Evolutionary conservation across 139 green algal genomes (phyloP), one percentile per base, ranked within the genome.

Genomic region (Limnomonas spitsbergensis): DNA sequence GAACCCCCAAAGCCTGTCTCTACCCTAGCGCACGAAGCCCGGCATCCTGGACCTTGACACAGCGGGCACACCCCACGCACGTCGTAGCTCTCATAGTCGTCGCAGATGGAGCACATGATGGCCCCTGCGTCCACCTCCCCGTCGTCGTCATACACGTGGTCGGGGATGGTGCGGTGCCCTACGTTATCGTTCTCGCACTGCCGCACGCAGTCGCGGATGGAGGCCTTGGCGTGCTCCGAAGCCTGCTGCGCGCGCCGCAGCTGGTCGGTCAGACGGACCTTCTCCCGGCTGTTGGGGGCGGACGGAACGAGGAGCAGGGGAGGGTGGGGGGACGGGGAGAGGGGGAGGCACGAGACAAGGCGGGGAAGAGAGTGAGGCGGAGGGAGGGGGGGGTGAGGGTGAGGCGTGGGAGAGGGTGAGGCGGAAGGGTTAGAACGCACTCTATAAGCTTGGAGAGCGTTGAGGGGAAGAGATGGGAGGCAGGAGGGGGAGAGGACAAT

Each of bases 101-200:
- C 68, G 24, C 68, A 74, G 24, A 74, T 4, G 6, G 68, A 42
- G 68, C 68, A 74, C 68, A 74, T 27, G 24, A 74, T 74, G 9
- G 35, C 68, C 36, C 68, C 29, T 47, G 34, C 68, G 6, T 74
- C 68, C 68, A 74, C 68, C 68, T 74, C 68, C 36, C 68, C 68
- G 6, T 74, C 68, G 3, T 74, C 68, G 34, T 74, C 68, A 47
- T 47, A 47, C 7, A 4, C 68, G 36, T 74, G 29, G 4, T n/a
- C 24, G 3, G 68, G 68, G 36, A 74, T 74, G 9, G 26, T 29
- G 6, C 68, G 35, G 29, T 74, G 68, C 35, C 68, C 68, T 4
- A 3, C 34, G 7, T n/a, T 74, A 32, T 74, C 68, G 14, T 61
- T 20, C 35, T 74, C 68, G 36, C 68, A 74, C 4, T 47, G 3